Conservation (phyloP, 2,329 filamentous ascomycete genomes). For the Daldinia sp. region DNA sequence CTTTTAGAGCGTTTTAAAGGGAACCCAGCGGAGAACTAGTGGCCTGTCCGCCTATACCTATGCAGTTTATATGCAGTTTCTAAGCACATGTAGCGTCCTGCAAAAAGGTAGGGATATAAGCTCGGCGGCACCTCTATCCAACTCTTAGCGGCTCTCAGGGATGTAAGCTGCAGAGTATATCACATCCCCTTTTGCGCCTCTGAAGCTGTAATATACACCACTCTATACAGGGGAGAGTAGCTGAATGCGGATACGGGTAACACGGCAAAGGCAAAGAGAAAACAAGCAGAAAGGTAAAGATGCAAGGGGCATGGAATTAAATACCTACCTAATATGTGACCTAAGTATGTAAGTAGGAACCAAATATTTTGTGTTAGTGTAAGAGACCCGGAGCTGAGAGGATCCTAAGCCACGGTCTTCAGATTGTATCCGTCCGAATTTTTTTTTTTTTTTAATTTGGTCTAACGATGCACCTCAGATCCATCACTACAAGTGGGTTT, state of each 20-base stretch:
- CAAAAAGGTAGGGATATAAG: conserved; percentile 39
- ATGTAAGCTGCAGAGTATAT: conserved; percentile 22
- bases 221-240: background rate
- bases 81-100: conserved; percentile 21
- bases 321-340: no score
- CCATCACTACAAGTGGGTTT: conserved; percentile 34
- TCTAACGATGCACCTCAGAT: conserved; percentile 35
- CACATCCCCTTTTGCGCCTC: conserved; percentile 8
- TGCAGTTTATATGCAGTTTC: conserved; percentile 23
- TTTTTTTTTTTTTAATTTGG: conserved; percentile 23
- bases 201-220: conserved; percentile 17
- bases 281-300: background rate
- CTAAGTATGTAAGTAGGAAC: no score
- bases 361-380: background rate
- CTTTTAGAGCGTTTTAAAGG: conserved; percentile 18
- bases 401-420: conserved; percentile 12
- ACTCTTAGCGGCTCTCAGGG: conserved; percentile 17
- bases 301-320: background rate
- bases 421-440: conserved; percentile 32
- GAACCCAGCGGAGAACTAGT: conserved; percentile 27
- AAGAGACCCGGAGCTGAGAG: conserved; percentile 15
- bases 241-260: background rate
- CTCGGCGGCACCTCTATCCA: conserved; percentile 31
- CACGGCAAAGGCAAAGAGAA: background rate
- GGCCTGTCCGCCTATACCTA: conserved; percentile 8